Base-by-base conservation (phyloP, 805 yeast genomes). In the Nakazawaea populi region DNA sequence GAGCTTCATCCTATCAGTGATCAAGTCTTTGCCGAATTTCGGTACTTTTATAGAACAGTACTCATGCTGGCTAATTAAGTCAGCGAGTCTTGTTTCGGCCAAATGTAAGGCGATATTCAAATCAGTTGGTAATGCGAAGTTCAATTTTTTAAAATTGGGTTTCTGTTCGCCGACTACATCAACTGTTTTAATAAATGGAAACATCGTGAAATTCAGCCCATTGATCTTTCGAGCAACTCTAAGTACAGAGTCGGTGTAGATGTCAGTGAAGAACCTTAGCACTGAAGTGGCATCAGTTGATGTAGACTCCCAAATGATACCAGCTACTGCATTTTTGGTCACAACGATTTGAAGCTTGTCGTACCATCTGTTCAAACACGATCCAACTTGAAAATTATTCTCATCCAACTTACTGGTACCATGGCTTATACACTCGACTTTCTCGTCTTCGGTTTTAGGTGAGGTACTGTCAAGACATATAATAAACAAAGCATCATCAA, bases 261-360 rank as follows among this genome's bases (percentile, higher is more conserved):
- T 74, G 57, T 80, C 85, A 60, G 80, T 70, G 52, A 80, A 73
- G 56, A 77, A 80, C 45, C 85, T 62, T 52, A 80, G 64, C 40
- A 79, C 81, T 1, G 83, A 76, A 4, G 84, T 80, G 46, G 79
- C 74, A 60, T 80, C 85, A 76, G 78, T 77, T 27, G 78, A 71
- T 2, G 80, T 70, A 10, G 79, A 74, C 55, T 81, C 84, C 77
- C 83, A 80, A 24, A 77, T 79, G 46, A 80, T 71, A 4, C 83
- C 85, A 1, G 82, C 83, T 27, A 77, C 80, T 0, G 83, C 74
- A 60, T 80, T 80, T 40, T 70, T 67, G 4, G 83, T 76, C 8
- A 80, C 74, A 14, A 80, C 69, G 46, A 80, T 61, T 58, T 79
- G 82, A 49, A 80, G 64, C 57, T 80, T 80, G 60, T 80, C 85